phyloP scores from a whole-genome alignment of 192 early-diverging fungal species.

The Podochytrium sp. region DNA sequence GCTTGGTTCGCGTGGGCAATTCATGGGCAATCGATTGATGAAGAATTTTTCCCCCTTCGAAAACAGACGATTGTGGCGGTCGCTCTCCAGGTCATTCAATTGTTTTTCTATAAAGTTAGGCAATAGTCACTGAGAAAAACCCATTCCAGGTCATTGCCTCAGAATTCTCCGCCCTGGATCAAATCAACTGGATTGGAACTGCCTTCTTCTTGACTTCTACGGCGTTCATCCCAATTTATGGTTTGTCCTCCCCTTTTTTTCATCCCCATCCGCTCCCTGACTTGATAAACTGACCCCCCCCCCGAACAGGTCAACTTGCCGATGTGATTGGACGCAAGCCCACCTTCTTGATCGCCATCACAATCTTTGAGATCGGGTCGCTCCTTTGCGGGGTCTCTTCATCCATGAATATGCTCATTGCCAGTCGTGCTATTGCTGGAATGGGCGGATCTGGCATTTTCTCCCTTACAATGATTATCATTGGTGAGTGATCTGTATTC shows the following conservation, averaged over 20 bases:
- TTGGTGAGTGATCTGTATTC: no score
- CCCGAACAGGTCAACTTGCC: slow-evolving; percentile 30
- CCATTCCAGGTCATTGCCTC: slow-evolving; percentile 31
- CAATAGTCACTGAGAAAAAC: no score
- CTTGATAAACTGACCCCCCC: slow-evolving; percentile 40
- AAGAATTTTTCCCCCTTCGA: no score
- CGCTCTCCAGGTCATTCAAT: slow-evolving; percentile 35
- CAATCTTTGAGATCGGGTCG: slow-evolving; percentile 75
- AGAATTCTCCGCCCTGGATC: slow-evolving; percentile 41
- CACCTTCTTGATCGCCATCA: slow-evolving; percentile 63
- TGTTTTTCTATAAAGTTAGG: no score
- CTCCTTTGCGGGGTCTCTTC: slow-evolving; percentile 73
- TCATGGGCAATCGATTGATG: no score
- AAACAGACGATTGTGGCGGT: slow-evolving; percentile 48
- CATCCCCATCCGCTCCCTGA: background rate
- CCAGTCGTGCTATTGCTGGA: slow-evolving; percentile 67
- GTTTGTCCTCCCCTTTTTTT: no score
- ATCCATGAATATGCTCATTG: slow-evolving; percentile 68
- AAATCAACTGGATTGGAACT: slow-evolving; percentile 46
- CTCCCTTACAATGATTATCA: slow-evolving; percentile 77
- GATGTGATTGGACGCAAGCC: slow-evolving; percentile 53
- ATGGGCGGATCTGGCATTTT: slow-evolving; percentile 83
- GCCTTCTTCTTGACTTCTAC: slow-evolving; percentile 42
- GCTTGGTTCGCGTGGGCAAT: no score
- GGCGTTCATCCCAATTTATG: slow-evolving; percentile 35